Evolutionary conservation across 352 stramenopile genomes (phyloP).

Genomic region (Globisporangium megalacanthum): DNA sequence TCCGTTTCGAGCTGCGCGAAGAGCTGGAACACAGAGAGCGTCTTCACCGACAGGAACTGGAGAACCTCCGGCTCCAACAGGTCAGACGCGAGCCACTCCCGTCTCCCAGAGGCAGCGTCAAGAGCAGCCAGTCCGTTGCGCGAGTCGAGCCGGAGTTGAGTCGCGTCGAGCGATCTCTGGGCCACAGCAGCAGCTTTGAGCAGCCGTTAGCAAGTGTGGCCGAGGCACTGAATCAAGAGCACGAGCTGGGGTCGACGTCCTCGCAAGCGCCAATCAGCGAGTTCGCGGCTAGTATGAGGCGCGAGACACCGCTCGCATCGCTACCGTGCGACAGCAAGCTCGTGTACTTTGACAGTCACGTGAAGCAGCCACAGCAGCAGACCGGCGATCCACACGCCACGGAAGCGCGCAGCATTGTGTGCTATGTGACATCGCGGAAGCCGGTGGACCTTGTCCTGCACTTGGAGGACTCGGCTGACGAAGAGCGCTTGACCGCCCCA

Average conservation of each 20-base stretch:
- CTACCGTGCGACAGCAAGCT: conserved; percentile 51
- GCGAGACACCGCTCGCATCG: conserved; percentile 10
- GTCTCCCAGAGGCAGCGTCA: not conserved
- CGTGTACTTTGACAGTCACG: conserved; percentile 43
- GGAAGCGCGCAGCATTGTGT: too few relatives aligned
- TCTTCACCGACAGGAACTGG: conserved; percentile 42
- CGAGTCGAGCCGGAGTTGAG: not conserved
- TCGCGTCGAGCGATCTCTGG: not conserved
- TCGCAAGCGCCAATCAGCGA: conserved; percentile 1
- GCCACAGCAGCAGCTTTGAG: not conserved
- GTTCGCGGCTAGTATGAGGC: not conserved
- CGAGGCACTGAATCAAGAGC: conserved; percentile 1
- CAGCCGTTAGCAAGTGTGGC: not conserved
- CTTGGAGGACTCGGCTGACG: conserved; percentile 16
- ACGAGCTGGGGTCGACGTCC: conserved; percentile 6
- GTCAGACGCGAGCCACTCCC: too few relatives aligned
- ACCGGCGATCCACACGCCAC: not conserved
- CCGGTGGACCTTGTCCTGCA: not conserved
- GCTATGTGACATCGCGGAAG: not conserved
- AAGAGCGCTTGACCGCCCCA: conserved; percentile 1
- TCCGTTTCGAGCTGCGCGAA: conserved; percentile 43
- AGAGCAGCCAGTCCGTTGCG: not conserved
- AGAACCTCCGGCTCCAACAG: conserved; percentile 23
- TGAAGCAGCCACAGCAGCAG: conserved; percentile 5
- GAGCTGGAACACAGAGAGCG: conserved; percentile 46